Base-by-base conservation (phyloP, 192 early-diverging fungal genomes). In the Umbelopsis isabellina region DNA sequence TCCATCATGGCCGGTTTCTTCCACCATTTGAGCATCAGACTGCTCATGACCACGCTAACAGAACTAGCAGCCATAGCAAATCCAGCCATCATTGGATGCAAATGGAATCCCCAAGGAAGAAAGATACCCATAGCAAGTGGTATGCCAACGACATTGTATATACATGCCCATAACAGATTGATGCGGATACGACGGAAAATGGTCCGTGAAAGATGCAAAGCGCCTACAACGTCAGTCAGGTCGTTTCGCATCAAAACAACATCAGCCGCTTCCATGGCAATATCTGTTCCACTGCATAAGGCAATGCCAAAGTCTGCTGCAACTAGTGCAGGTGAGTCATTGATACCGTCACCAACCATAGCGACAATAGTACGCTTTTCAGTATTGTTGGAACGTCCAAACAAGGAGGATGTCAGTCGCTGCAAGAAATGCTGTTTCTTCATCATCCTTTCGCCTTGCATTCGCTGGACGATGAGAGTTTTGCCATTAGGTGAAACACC, bases 321-420 rank as follows among this genome's bases (percentile, higher is more conserved):
- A 0, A 94, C 96, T 65, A 99, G 78, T 10, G 94, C 92, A 21
- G 95, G 95, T 9, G 95, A 93, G 69, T 99, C 97, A 69, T 99
- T 99, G 74, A 97, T 90, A 45, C 97, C 97, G 75, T 99, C 97
- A 15, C 97, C 97, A 2, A 97, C 91, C 93, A 98, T 95, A 6
- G 96, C 97, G 0, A 96, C 91, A 67, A 88, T 75, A 15, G 83
- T 81, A 3, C 20, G 66, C 66, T 49, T 52, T 71, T 49, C 3
- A 9, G 21, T 2, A 53, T 50, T 16, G 20, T 1, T 41, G 4
- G 49, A 37, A 23, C 16, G 30, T 23, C 52, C 49, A 70, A 66
- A 67, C 4, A 69, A 16, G 12, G 41, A 25, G 8, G 30, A 5
- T 23, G 15, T 1, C 7, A 18, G 10, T 61, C 50, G 46, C 21